Evolutionary conservation across 1,139 yeast genomes (phyloP).

Genomic region (Saccharomyces hybrid): DNA sequence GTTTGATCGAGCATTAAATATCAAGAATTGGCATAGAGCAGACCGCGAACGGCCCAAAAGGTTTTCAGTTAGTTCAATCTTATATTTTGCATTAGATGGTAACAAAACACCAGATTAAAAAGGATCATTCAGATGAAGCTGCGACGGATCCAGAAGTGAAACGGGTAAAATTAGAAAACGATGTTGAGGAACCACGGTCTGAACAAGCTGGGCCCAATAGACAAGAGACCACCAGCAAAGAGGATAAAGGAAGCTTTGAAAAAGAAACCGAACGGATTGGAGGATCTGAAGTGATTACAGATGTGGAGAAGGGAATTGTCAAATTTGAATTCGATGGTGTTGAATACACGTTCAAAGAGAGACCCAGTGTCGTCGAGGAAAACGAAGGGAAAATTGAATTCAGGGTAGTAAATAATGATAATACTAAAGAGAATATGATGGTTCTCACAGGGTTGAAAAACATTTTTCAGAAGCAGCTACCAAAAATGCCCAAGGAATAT

Average conservation of each 20-base stretch:
- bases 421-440: conserved; percentile 77
- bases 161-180: conserved; percentile 15
- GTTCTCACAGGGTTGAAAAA: conserved; percentile 91
- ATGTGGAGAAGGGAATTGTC: conserved; percentile 40
- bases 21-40: not conserved
- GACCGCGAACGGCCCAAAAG: not conserved
- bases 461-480: conserved; percentile 93
- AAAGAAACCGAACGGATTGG: conserved; percentile 21
- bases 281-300: conserved; percentile 27
- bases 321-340: conserved; percentile 66
- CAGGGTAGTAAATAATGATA: conserved; percentile 92
- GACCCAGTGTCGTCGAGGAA: conserved; percentile 92
- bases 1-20: not conserved
- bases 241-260: conserved; percentile 12
- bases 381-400: conserved; percentile 87
- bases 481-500: conserved; percentile 97
- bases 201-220: conserved; percentile 22
- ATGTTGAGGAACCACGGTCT: conserved; percentile 35
- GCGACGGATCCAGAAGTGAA: conserved; percentile 34
- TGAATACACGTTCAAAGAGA: conserved; percentile 77
- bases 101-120: not conserved
- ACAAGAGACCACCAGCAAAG: not conserved
- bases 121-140: conserved; percentile 17
- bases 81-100: not conserved
- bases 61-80: not conserved